phyloP scores from a whole-genome alignment of 1,139 yeast genomes.

The Scheffersomyces illinoinensis region DNA sequence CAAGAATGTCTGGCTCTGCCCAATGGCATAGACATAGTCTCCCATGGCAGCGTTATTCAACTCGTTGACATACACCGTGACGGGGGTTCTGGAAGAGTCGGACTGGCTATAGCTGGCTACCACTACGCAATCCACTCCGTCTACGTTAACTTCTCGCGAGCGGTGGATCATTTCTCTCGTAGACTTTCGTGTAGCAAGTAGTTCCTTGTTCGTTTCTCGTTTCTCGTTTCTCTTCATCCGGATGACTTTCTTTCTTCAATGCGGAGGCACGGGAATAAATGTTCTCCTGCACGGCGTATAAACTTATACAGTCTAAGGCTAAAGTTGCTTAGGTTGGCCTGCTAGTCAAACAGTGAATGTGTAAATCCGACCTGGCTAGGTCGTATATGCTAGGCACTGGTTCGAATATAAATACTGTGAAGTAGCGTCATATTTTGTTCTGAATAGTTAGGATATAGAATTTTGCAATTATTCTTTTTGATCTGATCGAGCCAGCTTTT shows the following conservation, averaged over 20 bases:
- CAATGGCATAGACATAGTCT: slow-evolving; percentile 21
- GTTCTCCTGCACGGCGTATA: not conserved
- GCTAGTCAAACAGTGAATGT: not conserved
- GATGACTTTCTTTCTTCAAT: not conserved
- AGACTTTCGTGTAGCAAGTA: not conserved
- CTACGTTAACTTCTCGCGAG: slow-evolving; percentile 4
- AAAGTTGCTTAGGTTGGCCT: not conserved
- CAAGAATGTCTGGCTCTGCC: slow-evolving; percentile 9
- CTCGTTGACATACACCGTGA: slow-evolving; percentile 20
- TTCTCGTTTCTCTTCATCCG: not conserved
- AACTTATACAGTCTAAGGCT: not conserved
- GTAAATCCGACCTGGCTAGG: not conserved
- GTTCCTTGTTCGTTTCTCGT: not conserved
- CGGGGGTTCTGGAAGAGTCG: slow-evolving; percentile 11
- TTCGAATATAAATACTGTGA: not conserved
- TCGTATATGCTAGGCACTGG: not conserved
- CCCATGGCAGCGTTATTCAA: slow-evolving; percentile 15
- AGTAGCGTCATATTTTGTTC: not conserved
- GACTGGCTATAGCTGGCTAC: slow-evolving; percentile 9
- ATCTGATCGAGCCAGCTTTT: not conserved
- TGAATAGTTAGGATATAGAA: not conserved
- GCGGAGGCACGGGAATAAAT: not conserved
- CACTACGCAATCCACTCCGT: slow-evolving; percentile 15
- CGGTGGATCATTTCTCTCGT: slow-evolving; percentile 6
- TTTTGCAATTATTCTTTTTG: not conserved